phyloP scores from a whole-genome alignment of 257 asterid genomes.

The Ophiorrhiza pumila region DNA sequence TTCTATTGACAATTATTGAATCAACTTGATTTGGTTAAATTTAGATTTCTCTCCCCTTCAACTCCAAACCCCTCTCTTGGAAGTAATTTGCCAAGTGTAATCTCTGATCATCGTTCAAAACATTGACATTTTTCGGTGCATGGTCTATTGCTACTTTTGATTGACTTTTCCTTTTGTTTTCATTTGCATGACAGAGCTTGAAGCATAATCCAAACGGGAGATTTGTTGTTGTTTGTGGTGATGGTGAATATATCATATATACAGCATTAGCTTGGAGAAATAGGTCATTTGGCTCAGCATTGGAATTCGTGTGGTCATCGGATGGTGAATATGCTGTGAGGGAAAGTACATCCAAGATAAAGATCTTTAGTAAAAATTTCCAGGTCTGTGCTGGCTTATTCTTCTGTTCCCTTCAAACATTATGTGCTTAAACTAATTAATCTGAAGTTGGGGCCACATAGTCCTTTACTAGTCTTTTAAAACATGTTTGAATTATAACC shows the following conservation, averaged over 20 bases:
- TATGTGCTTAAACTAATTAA: neutral
- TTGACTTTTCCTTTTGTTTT: slow-evolving; percentile 2
- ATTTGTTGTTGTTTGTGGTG: slow-evolving; percentile 97
- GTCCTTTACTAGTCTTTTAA: neutral
- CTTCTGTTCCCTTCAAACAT: neutral
- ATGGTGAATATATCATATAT: slow-evolving; percentile 90
- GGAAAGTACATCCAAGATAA: slow-evolving; percentile 92
- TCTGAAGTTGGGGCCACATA: neutral
- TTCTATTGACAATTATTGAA: neutral
- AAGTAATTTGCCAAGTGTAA: no score
- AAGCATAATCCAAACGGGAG: slow-evolving; percentile 98
- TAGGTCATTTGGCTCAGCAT: slow-evolving; percentile 89
- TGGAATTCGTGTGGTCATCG: slow-evolving; percentile 95
- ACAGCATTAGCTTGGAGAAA: slow-evolving; percentile 99
- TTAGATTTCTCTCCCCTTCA: neutral
- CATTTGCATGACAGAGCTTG: slow-evolving; percentile 54
- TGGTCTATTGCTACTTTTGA: neutral
- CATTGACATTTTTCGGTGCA: neutral
- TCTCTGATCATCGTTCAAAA: neutral
- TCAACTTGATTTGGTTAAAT: neutral
- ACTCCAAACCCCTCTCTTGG: neutral
- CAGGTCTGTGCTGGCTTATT: slow-evolving; percentile 42
- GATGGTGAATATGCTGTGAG: slow-evolving; percentile 98
- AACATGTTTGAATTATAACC: neutral
- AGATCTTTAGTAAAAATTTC: slow-evolving; percentile 74